phyloP scores from a whole-genome alignment of 2,329 filamentous ascomycete species.

The Pestalotiopsis sp. region DNA sequence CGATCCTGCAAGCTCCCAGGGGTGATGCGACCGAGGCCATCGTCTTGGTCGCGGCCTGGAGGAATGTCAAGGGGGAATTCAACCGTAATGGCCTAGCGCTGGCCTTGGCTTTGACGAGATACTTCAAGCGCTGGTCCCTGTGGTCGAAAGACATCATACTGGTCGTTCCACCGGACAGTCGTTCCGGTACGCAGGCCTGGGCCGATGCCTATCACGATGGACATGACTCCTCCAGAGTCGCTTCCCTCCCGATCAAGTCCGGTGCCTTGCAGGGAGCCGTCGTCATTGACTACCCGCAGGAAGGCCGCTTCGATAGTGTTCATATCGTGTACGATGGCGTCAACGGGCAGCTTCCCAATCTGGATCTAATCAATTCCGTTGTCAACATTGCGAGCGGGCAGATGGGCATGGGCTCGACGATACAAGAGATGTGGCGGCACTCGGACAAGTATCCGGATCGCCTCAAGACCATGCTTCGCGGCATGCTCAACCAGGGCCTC shows the following conservation, averaged over 20 bases:
- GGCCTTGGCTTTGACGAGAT: conserved; percentile 83
- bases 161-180: conserved; percentile 84
- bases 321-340: conserved; percentile 94
- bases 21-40: conserved; percentile 97
- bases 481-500: conserved; percentile 89
- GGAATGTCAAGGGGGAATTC: conserved; percentile 74
- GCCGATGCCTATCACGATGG: conserved; percentile 96
- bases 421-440: conserved; percentile 86
- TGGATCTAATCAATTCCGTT: conserved; percentile 94
- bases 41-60: conserved; percentile 88
- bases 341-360: conserved; percentile 92
- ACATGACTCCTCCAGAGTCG: conserved; percentile 71
- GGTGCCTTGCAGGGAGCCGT: conserved; percentile 91
- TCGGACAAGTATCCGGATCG: conserved; percentile 78
- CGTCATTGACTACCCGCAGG: conserved; percentile 89
- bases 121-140: conserved; percentile 96
- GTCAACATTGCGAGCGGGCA: conserved; percentile 86
- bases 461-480: conserved; percentile 84
- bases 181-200: conserved; percentile 91
- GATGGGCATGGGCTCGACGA: conserved; percentile 82
- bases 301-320: conserved; percentile 81
- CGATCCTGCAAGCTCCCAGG: conserved; percentile 87
- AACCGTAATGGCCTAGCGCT: conserved; percentile 89
- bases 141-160: conserved; percentile 99
- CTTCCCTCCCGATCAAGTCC: conserved; percentile 83